Conservation (phyloP, 805 yeast species). For the Danielozyma ontarioensis region DNA sequence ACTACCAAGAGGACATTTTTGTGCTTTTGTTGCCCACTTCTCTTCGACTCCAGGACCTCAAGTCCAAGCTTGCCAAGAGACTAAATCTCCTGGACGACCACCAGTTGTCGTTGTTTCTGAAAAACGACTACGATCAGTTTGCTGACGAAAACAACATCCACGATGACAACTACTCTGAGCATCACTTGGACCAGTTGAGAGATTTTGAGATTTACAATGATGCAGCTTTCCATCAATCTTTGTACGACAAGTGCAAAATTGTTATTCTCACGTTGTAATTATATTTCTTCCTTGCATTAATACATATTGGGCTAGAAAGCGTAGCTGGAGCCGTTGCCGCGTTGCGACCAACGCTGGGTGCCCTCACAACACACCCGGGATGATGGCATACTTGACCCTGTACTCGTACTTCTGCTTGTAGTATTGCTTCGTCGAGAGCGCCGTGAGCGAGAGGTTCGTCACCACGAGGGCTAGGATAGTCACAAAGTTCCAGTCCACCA, state of each 20-base stretch:
- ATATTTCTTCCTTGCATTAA: background rate
- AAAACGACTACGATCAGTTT: constrained; percentile 39
- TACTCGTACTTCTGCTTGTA: constrained; percentile 19
- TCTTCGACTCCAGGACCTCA: constrained; percentile 45
- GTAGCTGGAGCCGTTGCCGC: too few species aligned
- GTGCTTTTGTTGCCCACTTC: constrained; percentile 54
- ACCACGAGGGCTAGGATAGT: constrained; percentile 28
- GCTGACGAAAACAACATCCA: constrained; percentile 23
- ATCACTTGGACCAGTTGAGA: constrained; percentile 21
- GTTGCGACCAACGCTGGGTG: too few species aligned
- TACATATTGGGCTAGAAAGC: too few species aligned
- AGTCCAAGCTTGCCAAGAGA: constrained; percentile 47
- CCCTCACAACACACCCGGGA: constrained; percentile 32
- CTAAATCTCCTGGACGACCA: constrained; percentile 33
- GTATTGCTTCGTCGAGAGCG: constrained; percentile 51
- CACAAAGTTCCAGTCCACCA: constrained; percentile 15
- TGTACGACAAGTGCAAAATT: constrained; percentile 41
- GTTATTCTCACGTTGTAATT: constrained; percentile 16
- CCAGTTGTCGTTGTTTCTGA: constrained; percentile 30
- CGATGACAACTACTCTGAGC: constrained; percentile 21
- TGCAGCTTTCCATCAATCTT: constrained; percentile 31
- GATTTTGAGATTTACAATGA: constrained; percentile 36
- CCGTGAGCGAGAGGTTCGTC: constrained; percentile 50
- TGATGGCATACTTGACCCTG: constrained; percentile 24
- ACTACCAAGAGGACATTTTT: constrained; percentile 76